Base-by-base conservation (phyloP, 371 early-diverging fungal species). In the Haplosporangium sp. region DNA sequence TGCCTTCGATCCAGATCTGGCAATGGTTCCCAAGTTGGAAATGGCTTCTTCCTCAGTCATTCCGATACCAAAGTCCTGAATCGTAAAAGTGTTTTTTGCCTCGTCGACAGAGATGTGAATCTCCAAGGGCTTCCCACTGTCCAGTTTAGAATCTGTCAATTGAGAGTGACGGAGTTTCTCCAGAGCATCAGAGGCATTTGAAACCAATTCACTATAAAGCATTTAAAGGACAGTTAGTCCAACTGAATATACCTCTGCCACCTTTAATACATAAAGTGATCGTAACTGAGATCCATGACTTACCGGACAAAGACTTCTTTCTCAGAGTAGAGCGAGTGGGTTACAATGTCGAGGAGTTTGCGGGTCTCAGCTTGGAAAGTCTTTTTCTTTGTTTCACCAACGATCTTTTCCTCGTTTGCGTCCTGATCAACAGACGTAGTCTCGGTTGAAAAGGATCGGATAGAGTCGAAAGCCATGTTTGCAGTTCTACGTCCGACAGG, bases 111-210 rank as follows among this genome's bases (percentile, higher is more conserved):
- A 82, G 65, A 98, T 92, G 45, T 86, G 86, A 82, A 98, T 96
- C 64, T 94, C 94, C 45, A 97, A 88, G 17, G 94, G 93, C 38
- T 88, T 86, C 55, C 87, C 90, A 42, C 84, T 83, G 56, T 86
- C 88, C 10, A 91, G 83, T 8, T 86, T 87, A 1, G 82, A 61
- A 48, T 78, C 77, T 10, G 89, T 89, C 20, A 94, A 73, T 57
- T 94, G 93, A 27, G 86, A 73, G 83, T 94, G 94, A 45, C 97
- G 93, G 65, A 98, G 89, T 88, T 99, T 99, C 86, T 99, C 98
- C 52, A 96, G 85, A 13, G 99, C 99, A 89, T 99, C 99, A n/a
- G 96, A 93, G 27, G 98, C 96, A 81, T 99, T 99, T 10, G 98
- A 97, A 34, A 99, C 92, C 60, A 99, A 88, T 84, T 99, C 99